Percentiles rank a stretch among this genome's conserved stretches.
These are phyloP conservation scores for Candida mattraensis DNA, from an alignment of 805 yeast species.

Conservation along the genomic window DNA sequence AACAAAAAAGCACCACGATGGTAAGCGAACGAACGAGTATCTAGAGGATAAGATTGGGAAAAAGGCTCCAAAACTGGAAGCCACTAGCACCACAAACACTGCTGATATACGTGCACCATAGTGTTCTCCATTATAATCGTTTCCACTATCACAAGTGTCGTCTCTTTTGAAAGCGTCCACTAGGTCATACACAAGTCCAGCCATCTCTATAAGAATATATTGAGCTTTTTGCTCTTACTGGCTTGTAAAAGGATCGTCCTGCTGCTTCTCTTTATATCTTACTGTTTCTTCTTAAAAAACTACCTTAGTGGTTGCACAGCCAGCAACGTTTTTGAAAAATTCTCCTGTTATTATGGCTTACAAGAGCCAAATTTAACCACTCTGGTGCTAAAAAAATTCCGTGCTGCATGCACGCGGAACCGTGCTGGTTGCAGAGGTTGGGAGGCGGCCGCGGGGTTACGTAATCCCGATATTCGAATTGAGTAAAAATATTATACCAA, in stretches of 20 bases:
- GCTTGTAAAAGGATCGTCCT: too few relatives aligned
- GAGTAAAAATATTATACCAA: too few relatives aligned
- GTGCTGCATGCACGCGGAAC: too few relatives aligned
- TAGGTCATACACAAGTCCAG: conserved; percentile 1
- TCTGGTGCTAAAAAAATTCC: too few relatives aligned
- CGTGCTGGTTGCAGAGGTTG: too few relatives aligned
- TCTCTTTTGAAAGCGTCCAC: conserved; percentile 7
- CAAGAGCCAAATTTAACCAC: too few relatives aligned
- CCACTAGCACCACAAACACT: conserved; percentile 57
- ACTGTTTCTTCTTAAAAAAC: too few relatives aligned
- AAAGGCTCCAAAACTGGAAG: conserved; percentile 58
- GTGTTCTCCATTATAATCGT: conserved; percentile 34
- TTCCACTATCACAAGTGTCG: conserved; percentile 22
- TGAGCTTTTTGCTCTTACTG: not conserved
- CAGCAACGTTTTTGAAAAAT: not conserved
- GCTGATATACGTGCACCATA: conserved; percentile 53
- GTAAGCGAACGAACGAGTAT: conserved; percentile 57
- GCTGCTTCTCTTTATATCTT: too few relatives aligned
- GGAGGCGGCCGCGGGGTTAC: too few relatives aligned
- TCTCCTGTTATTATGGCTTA: too few relatives aligned
- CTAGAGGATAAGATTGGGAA: conserved; percentile 63
- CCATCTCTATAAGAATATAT: not conserved
- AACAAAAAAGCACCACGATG: conserved; percentile 61
- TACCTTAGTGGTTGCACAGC: conserved; percentile 14
- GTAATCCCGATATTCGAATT: too few relatives aligned